Conservation (phyloP, 169 alveolate species). For the Plasmodium sp. region DNA sequence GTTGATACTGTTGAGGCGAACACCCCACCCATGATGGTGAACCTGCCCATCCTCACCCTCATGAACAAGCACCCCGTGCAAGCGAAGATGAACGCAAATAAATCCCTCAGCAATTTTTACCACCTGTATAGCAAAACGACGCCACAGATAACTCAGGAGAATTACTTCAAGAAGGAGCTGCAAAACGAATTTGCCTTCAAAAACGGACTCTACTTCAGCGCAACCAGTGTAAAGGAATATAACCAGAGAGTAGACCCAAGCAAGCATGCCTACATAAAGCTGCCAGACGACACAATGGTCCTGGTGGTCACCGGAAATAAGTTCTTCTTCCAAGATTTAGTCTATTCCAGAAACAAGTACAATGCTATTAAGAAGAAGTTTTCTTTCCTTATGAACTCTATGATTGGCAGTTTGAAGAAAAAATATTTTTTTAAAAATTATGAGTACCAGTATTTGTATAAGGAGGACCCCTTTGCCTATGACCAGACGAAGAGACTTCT, state of each 20-base stretch:
- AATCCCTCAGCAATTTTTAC: neutral
- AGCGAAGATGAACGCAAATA: neutral
- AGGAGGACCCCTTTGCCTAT: constrained; percentile 28
- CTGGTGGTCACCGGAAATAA: constrained; percentile 54
- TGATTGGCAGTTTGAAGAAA: constrained; percentile 19
- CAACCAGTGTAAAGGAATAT: constrained; percentile 41
- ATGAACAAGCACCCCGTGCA: neutral
- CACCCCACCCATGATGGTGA: neutral
- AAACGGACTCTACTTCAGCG: constrained; percentile 43
- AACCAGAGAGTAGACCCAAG: constrained; percentile 20
- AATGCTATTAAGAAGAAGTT: constrained; percentile 29
- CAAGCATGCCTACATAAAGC: constrained; percentile 14
- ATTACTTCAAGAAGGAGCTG: constrained; percentile 30
- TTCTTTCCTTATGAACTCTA: constrained; percentile 8
- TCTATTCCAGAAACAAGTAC: constrained; percentile 47
- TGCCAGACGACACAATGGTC: constrained; percentile 39
- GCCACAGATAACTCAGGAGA: neutral
- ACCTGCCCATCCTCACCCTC: neutral
- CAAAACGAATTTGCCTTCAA: constrained; percentile 57
- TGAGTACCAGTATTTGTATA: constrained; percentile 49
- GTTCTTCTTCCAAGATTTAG: constrained; percentile 54
- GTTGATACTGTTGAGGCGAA: neutral
- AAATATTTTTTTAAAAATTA: constrained; percentile 47
- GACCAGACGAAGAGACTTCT: constrained; percentile 1
- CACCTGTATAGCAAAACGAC: neutral